Conservation (phyloP, 2,329 filamentous ascomycete species). For the Ambrosiella beaveri region DNA sequence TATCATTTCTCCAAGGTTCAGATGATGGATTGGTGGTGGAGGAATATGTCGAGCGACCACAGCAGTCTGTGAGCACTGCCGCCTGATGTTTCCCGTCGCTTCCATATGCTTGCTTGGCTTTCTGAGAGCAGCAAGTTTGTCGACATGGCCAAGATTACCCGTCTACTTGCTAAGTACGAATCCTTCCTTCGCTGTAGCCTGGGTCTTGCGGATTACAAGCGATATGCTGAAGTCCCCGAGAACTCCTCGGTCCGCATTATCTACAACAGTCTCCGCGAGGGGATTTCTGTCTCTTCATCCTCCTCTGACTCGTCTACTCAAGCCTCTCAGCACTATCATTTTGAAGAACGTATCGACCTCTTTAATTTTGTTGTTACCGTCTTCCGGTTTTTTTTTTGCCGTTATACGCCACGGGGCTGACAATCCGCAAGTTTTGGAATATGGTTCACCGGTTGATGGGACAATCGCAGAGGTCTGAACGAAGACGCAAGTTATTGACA, state of each 20-base stretch:
- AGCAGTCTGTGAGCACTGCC: background rate
- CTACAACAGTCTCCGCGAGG: background rate
- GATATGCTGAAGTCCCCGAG: background rate
- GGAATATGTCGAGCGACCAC: background rate
- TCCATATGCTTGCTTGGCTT: background rate
- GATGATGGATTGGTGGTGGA: background rate
- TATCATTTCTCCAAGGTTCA: background rate
- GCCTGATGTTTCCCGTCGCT: background rate
- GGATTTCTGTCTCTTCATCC: too few species aligned
- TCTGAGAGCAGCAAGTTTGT: background rate
- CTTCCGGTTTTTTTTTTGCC: constrained; percentile 29
- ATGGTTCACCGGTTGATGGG: background rate
- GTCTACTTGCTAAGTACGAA: background rate
- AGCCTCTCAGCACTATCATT: constrained; percentile 6
- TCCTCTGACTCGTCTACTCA: too few species aligned
- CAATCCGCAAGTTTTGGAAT: constrained; percentile 18
- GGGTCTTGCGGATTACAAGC: background rate
- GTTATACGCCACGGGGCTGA: constrained; percentile 20
- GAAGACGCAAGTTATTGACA: background rate
- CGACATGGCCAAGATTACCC: background rate
- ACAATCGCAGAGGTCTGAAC: too few species aligned
- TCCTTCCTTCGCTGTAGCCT: background rate
- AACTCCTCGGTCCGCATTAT: background rate
- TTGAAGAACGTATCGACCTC: constrained; percentile 23
- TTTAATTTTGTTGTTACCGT: constrained; percentile 25